Conservation (phyloP, 2,329 filamentous ascomycete genomes). For the Tolypocladium amazonense region DNA sequence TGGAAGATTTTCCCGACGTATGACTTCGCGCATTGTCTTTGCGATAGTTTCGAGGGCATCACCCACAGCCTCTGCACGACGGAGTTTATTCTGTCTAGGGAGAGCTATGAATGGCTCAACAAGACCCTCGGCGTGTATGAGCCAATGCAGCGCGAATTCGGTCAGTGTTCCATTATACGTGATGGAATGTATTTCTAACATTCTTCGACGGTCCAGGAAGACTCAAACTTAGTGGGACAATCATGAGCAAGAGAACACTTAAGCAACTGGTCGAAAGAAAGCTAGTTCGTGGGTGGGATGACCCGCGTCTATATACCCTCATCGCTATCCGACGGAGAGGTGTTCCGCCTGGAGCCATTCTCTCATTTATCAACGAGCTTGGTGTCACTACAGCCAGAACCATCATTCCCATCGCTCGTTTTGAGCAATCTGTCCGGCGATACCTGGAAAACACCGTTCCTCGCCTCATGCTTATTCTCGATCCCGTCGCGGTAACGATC, state of each 20-base stretch:
- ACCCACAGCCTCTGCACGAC: constrained; percentile 90
- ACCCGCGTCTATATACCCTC: constrained; percentile 84
- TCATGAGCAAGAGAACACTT: constrained; percentile 79
- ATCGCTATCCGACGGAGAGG: constrained; percentile 76
- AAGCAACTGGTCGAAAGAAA: constrained; percentile 66
- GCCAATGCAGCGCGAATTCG: constrained; percentile 87
- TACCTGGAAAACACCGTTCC: constrained; percentile 86
- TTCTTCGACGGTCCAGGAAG: constrained; percentile 5
- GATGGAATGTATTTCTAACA: not conserved
- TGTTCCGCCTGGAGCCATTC: constrained; percentile 76
- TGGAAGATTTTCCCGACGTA: constrained; percentile 97
- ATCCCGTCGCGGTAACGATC: constrained; percentile 73
- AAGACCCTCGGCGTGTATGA: constrained; percentile 75
- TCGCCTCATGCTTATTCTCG: constrained; percentile 78
- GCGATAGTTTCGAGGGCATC: constrained; percentile 85
- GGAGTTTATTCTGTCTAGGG: constrained; percentile 75
- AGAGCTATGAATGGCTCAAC: constrained; percentile 86
- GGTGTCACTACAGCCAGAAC: constrained; percentile 77
- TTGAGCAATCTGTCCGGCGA: constrained; percentile 74
- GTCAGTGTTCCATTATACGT: constrained; percentile 1
- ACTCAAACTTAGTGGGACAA: constrained; percentile 69
- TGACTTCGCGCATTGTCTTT: constrained; percentile 83
- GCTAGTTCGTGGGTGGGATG: constrained; percentile 79
- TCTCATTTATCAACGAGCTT: constrained; percentile 83
- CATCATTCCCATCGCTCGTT: constrained; percentile 69